A percentile compares a stretch with the other conserved stretches of the same genome.
Conservation (phyloP, 1,284 basidiomycete species). For the Naganishia sp. region DNA sequence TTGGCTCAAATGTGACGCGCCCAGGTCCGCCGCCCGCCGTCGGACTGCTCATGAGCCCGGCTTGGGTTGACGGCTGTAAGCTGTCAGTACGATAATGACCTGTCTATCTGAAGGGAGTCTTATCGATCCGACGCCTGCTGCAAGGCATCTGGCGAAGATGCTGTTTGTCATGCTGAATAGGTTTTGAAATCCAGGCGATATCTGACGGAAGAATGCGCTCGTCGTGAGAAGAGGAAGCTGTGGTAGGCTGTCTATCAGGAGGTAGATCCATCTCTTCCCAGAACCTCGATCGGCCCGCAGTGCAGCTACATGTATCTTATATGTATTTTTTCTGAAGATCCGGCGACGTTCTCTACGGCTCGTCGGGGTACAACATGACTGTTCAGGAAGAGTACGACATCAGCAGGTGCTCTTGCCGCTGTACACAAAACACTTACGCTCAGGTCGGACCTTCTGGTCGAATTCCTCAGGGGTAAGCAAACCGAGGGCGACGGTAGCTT, state of each 20-base stretch:
- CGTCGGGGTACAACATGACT: conserved; percentile 54
- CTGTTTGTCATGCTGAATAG: too few relatives aligned
- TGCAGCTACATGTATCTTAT: conserved; percentile 21
- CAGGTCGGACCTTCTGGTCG: conserved; percentile 91
- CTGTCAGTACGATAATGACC: conserved; percentile 9
- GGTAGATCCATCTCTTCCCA: too few relatives aligned
- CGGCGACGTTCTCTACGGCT: conserved; percentile 37
- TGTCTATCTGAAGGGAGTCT: not conserved
- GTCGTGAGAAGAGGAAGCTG: too few relatives aligned
- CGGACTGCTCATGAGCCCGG: not conserved
- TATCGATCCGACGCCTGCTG: not conserved
- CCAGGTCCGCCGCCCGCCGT: conserved; percentile 9
- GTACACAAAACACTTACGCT: conserved; percentile 56
- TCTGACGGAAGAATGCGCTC: too few relatives aligned
- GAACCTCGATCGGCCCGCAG: too few relatives aligned
- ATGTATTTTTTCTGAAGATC: conserved; percentile 15
- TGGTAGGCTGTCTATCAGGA: too few relatives aligned
- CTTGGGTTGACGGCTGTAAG: conserved; percentile 6
- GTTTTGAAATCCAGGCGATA: too few relatives aligned
- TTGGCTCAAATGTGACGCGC: conserved; percentile 17
- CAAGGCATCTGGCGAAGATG: too few relatives aligned
- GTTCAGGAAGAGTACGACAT: not conserved
- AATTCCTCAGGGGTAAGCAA: conserved; percentile 89
- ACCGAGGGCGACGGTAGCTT: conserved; percentile 85
- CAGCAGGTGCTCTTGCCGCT: not conserved